Percentiles rank a stretch among this genome's conserved stretches.
Conservation (phyloP, 352 stramenopile genomes). For the Globisporangium irregulare region DNA sequence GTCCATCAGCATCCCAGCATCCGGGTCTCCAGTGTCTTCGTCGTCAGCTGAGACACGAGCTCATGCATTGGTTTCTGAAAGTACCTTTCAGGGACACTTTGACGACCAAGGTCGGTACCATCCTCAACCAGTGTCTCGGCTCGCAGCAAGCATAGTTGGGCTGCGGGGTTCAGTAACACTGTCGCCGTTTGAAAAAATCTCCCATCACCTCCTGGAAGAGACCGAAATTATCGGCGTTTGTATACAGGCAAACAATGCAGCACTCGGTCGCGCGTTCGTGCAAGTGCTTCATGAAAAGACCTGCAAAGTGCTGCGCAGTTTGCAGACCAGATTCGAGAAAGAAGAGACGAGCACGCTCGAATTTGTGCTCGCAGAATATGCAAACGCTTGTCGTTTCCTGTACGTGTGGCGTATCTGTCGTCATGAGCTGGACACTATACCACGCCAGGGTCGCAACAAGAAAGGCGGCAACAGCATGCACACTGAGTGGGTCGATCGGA, state of each 20-base stretch:
- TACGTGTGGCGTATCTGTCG: constrained; percentile 68
- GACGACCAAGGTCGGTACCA: constrained; percentile 16
- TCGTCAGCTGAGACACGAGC: not conserved
- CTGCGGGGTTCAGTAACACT: constrained; percentile 8
- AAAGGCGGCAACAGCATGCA: constrained; percentile 36
- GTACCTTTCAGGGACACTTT: constrained; percentile 6
- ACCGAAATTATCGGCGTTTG: constrained; percentile 61
- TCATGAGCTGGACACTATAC: constrained; percentile 49
- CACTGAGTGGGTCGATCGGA: constrained; percentile 59
- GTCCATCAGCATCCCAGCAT: not conserved
- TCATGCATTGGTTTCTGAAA: not conserved
- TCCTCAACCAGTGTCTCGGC: not conserved
- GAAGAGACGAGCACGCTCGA: constrained; percentile 36
- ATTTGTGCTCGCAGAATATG: constrained; percentile 49
- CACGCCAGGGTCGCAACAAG: constrained; percentile 24
- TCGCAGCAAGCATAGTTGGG: not conserved
- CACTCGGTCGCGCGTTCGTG: constrained; percentile 55
- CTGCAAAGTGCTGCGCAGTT: constrained; percentile 33
- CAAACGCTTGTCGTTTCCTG: constrained; percentile 48
- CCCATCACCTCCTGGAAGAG: constrained; percentile 72
- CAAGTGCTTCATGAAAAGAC: constrained; percentile 67
- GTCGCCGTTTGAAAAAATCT: constrained; percentile 64
- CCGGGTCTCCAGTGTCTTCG: not conserved
- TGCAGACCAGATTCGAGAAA: constrained; percentile 29
- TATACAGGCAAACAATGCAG: constrained; percentile 61